Evolutionary conservation across 495 filamentous ascomycete genomes (phyloP).

Genomic region (Neurospora sp.): DNA sequence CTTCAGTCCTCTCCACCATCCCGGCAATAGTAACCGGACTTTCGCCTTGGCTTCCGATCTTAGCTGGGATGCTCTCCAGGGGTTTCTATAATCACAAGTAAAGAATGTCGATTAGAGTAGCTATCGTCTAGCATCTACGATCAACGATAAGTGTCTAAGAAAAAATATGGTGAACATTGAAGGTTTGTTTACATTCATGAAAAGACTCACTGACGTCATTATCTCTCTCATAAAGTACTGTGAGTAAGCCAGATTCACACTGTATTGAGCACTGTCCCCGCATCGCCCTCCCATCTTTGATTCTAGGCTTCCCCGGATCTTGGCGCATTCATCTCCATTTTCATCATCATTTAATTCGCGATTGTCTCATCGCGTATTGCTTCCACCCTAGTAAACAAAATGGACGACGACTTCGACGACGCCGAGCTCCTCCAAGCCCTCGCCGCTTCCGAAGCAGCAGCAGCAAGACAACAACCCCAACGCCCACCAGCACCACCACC

Average conservation of each 20-base stretch:
- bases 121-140: too few species aligned
- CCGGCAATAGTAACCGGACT: background rate
- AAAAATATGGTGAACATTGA: too few species aligned
- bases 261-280: background rate
- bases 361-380: background rate
- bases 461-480: constrained; percentile 14
- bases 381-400: constrained; percentile 6
- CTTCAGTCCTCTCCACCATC: background rate
- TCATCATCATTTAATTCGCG: background rate
- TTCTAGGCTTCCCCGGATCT: background rate
- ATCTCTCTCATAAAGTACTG: background rate
- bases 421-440: constrained; percentile 47
- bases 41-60: background rate
- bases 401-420: constrained; percentile 53
- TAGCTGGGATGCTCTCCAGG: too few species aligned
- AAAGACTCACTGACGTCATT: background rate
- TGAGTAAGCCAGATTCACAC: background rate
- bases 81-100: too few species aligned
- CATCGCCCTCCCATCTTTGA: background rate
- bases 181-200: background rate
- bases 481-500: constrained; percentile 26
- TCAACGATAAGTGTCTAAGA: too few species aligned
- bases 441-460: constrained; percentile 22
- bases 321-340: background rate
- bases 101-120: too few species aligned